Base-by-base conservation (phyloP, 163 green algal genomes). In the Scenedesmus sp. region DNA sequence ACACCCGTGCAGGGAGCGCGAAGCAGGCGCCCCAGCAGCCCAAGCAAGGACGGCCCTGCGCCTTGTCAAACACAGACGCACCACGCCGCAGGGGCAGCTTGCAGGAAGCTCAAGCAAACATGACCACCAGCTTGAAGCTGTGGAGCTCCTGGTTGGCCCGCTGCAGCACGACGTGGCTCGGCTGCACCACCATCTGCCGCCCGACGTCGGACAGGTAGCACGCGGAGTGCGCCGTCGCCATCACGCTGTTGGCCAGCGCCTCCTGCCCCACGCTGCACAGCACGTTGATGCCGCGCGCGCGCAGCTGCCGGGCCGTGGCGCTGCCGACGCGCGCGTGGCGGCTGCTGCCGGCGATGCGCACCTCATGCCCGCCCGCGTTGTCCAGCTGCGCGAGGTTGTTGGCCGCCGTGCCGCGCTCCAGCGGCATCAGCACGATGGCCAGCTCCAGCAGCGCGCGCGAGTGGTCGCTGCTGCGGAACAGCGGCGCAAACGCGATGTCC, bases 121-220 rank as follows among this genome's bases (percentile, higher is more conserved):
- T 90, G 30, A 84, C 65, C 16, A 90, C 85, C 43, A 90, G 70
- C 85, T 90, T 90, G 85, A 90, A 80, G 85, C 70, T 78, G 44
- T 90, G 85, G 70, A 90, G 70, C 70, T 90, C 85, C 61, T 90
- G 85, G 3, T 44, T 56, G 1, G 53, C 85, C 18, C 85, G 68
- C 15, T 83, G 70, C 85, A 90, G 70, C 85, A 90, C 85, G 2
- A 90, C 85, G 30, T 90, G 65, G 26, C 40, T 49, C 35, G 85
- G 85, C 70, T 90, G 85, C 44, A 90, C 85, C 76, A 90, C 76
- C 85, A 90, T 84, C 85, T 90, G 85, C n/a, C 70, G 44, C 43
- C 70, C 85, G 1, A 56, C 53, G 30, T 90, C 78, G 37, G 68
- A 3, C n/a, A 91, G 12, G 35, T 81, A 91, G 51, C 78, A 85